These are phyloP conservation scores for Aspergillus sp. DNA, from an alignment of 2,329 filamentous ascomycete genomes.

Conservation along the genomic window DNA sequence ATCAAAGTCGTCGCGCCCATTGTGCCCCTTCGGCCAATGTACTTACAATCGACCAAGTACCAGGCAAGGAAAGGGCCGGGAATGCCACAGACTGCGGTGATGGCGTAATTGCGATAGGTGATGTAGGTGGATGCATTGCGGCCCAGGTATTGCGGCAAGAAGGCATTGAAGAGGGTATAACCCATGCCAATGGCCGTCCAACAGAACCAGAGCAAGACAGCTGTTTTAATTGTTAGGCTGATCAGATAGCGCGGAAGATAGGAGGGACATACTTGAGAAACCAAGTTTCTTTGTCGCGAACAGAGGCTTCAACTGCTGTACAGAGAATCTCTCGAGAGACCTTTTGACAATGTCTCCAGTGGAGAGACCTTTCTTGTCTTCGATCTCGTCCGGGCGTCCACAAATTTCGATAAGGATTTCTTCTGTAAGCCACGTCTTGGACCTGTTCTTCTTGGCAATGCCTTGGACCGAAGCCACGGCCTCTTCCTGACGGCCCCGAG, in stretches of 20 bases:
- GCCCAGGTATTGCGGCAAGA: constrained; percentile 73
- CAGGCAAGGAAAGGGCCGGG: constrained; percentile 67
- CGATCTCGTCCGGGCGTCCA: constrained; percentile 34
- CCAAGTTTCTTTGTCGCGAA: constrained; percentile 41
- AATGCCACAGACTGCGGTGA: constrained; percentile 66
- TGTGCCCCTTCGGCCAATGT: constrained; percentile 48
- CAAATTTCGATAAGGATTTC: constrained; percentile 51
- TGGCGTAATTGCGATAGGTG: constrained; percentile 70
- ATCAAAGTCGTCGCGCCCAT: constrained; percentile 45
- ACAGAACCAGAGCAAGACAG: constrained; percentile 60
- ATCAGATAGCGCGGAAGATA: too few species aligned
- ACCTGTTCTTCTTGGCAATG: constrained; percentile 60
- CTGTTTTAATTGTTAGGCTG: constrained; percentile 25
- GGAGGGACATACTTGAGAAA: constrained; percentile 29
- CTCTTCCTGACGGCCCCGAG: constrained; percentile 62
- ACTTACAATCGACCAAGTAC: constrained; percentile 63
- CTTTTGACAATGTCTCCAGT: constrained; percentile 44
- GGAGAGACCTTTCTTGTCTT: constrained; percentile 33
- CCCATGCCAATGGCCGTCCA: constrained; percentile 80
- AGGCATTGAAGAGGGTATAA: constrained; percentile 81
- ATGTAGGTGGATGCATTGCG: constrained; percentile 40
- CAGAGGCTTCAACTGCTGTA: constrained; percentile 56
- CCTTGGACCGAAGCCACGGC: constrained; percentile 72
- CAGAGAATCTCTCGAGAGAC: constrained; percentile 57
- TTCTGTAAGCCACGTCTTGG: constrained; percentile 64